These are phyloP conservation scores for Lipomyces japonicus DNA, from an alignment of 805 yeast species.

Conservation along the genomic window DNA sequence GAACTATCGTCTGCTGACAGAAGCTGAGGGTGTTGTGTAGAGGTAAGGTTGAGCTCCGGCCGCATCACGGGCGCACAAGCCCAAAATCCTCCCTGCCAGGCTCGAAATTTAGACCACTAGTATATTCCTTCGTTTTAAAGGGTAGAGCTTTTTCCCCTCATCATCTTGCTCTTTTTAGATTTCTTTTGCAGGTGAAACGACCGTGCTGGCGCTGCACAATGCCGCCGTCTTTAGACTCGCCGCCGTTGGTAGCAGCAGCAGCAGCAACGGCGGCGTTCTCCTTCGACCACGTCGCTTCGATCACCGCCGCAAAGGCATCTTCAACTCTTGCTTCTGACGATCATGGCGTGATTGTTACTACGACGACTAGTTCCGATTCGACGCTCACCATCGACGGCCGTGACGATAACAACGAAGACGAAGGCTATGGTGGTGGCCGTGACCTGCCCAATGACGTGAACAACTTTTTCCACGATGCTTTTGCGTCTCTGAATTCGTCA, in stretches of 20 bases:
- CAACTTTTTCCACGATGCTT: slow-evolving; percentile 3
- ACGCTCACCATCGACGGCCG: neutral
- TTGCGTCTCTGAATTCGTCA: slow-evolving; percentile 1
- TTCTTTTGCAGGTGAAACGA: neutral
- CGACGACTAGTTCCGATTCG: neutral
- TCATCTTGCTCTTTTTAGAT: too few species aligned
- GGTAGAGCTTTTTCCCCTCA: too few species aligned
- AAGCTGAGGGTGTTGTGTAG: too few species aligned
- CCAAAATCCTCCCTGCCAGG: too few species aligned
- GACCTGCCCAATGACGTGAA: neutral
- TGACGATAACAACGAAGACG: neutral
- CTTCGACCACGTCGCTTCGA: neutral
- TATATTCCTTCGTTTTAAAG: too few species aligned
- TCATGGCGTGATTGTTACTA: neutral
- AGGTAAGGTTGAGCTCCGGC: too few species aligned
- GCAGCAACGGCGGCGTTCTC: neutral
- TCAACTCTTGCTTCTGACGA: neutral
- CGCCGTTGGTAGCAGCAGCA: slow-evolving; percentile 3
- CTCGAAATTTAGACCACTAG: too few species aligned
- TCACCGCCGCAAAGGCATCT: neutral
- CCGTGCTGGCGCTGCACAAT: slow-evolving; percentile 2
- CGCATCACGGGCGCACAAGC: too few species aligned
- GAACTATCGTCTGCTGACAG: slow-evolving; percentile 3
- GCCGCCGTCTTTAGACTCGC: slow-evolving; percentile 8
- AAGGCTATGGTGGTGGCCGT: neutral